Evolutionary conservation across 441 rosid genomes (phyloP).

Genomic region (Gossypium armourianum): DNA sequence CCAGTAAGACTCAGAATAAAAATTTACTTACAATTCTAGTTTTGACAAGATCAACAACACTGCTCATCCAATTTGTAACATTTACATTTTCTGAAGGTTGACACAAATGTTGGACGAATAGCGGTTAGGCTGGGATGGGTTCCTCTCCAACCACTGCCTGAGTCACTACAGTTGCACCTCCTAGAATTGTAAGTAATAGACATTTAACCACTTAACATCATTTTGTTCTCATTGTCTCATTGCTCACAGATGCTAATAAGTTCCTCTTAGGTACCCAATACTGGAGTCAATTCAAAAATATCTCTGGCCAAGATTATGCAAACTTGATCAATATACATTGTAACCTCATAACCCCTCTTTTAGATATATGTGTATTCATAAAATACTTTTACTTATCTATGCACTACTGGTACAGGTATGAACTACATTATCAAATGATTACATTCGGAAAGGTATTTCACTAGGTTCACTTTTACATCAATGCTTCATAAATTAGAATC

Average conservation of each 20-base stretch:
- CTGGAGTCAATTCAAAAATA: conserved; percentile 86
- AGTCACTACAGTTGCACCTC: conserved; percentile 84
- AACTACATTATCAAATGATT: conserved; percentile 90
- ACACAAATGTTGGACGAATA: conserved; percentile 92
- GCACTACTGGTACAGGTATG: conserved; percentile 53
- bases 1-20: conserved; percentile 50
- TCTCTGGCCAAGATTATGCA: conserved; percentile 97
- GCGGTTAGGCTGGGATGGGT: conserved; percentile 99
- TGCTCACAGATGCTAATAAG: conserved; percentile 22
- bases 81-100: conserved; percentile 54
- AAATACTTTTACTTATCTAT: conserved; percentile 16
- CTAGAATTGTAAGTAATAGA: conserved; percentile 64
- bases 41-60: conserved; percentile 16
- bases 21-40: conserved; percentile 15
- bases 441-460: conserved; percentile 87
- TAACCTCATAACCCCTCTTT: conserved; percentile 30
- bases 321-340: conserved; percentile 82
- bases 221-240: background rate
- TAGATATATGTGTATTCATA: conserved; percentile 12
- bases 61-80: conserved; percentile 1
- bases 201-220: conserved; percentile 13
- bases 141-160: conserved; percentile 91
- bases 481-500: conserved; percentile 14
- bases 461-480: conserved; percentile 13
- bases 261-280: conserved; percentile 63